Percentiles rank a stretch among this genome's conserved stretches.
Conservation (phyloP, 495 filamentous ascomycete species). For the Penicillium fimorum region DNA sequence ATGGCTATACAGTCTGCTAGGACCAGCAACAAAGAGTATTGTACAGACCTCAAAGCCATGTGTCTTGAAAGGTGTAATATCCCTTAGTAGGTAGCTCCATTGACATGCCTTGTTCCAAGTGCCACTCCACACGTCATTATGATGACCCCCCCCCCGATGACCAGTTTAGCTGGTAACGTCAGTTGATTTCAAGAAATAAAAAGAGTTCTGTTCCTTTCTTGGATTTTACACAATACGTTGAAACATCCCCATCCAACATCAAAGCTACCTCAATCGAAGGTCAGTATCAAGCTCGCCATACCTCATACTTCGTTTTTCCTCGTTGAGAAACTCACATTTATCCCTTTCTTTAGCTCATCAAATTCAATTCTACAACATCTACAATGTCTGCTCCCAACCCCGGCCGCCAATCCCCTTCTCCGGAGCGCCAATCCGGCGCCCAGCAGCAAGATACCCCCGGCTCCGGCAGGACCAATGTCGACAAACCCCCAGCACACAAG, state of each 20-base stretch:
- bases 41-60: background rate
- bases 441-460: constrained; percentile 60
- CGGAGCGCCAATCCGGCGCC: constrained; percentile 61
- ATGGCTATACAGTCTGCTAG: background rate
- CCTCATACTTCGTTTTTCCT: background rate
- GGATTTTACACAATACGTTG: no score
- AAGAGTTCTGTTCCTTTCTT: constrained; percentile 5
- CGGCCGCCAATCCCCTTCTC: constrained; percentile 80
- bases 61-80: background rate
- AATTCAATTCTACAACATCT: constrained; percentile 15
- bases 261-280: background rate
- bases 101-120: background rate
- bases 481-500: constrained; percentile 32
- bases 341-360: background rate
- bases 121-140: constrained; percentile 24
- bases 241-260: background rate
- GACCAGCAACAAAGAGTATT: background rate
- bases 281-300: constrained; percentile 1
- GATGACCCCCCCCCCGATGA: constrained; percentile 18
- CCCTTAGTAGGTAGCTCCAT: background rate
- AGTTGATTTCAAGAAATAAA: constrained; percentile 9
- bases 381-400: constrained; percentile 42
- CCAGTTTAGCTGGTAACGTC: constrained; percentile 26
- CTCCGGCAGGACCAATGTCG: constrained; percentile 55
- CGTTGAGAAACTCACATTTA: constrained; percentile 3